phyloP scores from a whole-genome alignment of 1,284 basidiomycete genomes.

The Cutaneotrichosporon sp. region DNA sequence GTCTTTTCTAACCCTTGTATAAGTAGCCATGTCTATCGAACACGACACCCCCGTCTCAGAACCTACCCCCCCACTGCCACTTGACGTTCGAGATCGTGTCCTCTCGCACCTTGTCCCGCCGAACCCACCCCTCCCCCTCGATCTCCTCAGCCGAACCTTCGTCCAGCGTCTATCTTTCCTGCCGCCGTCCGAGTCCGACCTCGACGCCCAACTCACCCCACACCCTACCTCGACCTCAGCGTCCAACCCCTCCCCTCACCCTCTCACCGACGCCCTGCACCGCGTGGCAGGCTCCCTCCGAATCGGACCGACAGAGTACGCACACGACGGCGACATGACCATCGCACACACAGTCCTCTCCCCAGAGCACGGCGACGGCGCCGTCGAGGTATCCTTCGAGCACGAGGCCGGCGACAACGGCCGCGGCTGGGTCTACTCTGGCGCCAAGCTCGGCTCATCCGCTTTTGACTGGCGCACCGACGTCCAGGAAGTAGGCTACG shows the following conservation, averaged over 20 bases:
- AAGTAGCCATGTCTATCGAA: neutral
- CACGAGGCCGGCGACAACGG: conserved; percentile 16
- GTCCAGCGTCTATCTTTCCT: conserved; percentile 41
- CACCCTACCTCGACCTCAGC: conserved; percentile 21
- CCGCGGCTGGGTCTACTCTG: conserved; percentile 37
- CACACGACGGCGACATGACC: conserved; percentile 18
- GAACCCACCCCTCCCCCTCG: conserved; percentile 30
- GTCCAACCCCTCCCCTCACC: conserved; percentile 6
- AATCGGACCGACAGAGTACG: conserved; percentile 13
- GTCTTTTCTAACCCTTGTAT: too few relatives aligned
- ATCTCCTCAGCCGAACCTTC: conserved; percentile 31
- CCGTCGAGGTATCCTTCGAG: conserved; percentile 9
- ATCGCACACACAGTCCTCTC: conserved; percentile 8
- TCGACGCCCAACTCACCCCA: conserved; percentile 41
- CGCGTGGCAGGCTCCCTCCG: neutral
- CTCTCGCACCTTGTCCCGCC: conserved; percentile 44
- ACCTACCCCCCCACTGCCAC: conserved; percentile 20
- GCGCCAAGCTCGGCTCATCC: conserved; percentile 7
- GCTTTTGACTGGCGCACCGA: conserved; percentile 6
- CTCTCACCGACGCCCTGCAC: conserved; percentile 10
- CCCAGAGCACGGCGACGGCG: conserved; percentile 6
- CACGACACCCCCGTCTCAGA: too few relatives aligned
- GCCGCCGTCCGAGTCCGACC: conserved; percentile 30
- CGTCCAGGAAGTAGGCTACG: conserved; percentile 7
- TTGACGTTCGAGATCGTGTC: conserved; percentile 27